Evolutionary conservation across 2,329 filamentous ascomycete species (phyloP), one percentile per base, ranked within the genome.

Genomic region (Penicillium glabrum): DNA sequence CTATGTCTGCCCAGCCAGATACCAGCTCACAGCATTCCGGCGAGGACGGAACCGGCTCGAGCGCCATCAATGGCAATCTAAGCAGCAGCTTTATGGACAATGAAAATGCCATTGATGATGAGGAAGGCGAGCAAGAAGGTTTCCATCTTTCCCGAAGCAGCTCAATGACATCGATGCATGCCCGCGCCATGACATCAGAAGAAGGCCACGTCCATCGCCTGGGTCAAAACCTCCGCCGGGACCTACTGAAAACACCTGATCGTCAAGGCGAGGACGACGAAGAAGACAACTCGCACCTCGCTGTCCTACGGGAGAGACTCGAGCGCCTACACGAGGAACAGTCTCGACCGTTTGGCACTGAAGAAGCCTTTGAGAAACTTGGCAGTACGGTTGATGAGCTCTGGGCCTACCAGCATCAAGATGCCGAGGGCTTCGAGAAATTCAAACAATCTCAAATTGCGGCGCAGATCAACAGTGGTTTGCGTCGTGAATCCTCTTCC

Each of bases 201-300:
- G 88, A 90, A 81, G 88, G 87, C 31, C 84, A 84, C 31, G 82
- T 90, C 63, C 87, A 89, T 67, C 85, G 87, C 26, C 81, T 90
- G 37, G 86, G 87, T 29, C 86, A 89, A 66, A 81, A 83, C 61
- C 78, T 90, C 45, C 84, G 86, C 21, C 84, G 86, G 43, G 85
- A 88, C 57, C 80, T 89, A 37, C 75, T 89, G 44, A 77, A 79
- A 16, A 77, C 81, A 3, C 76, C 80, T 3, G 63, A 77, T 3
- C 76, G 79, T 35, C 55, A 68, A 50, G 68, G 77, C 37, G 70
- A 73, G 23, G 62, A 67, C 6, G 61, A 68, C 13, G 29, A 10
- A 3, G 65, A 72, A 2, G 76, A 78, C 37, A 69, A 77, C 16
- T 70, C 72, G 3, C 75, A 82, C 53, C 67, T 87, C 8, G 73